These are phyloP conservation scores for Raphanus sativus DNA, from an alignment of 345 rosid species.

Conservation along the genomic window DNA sequence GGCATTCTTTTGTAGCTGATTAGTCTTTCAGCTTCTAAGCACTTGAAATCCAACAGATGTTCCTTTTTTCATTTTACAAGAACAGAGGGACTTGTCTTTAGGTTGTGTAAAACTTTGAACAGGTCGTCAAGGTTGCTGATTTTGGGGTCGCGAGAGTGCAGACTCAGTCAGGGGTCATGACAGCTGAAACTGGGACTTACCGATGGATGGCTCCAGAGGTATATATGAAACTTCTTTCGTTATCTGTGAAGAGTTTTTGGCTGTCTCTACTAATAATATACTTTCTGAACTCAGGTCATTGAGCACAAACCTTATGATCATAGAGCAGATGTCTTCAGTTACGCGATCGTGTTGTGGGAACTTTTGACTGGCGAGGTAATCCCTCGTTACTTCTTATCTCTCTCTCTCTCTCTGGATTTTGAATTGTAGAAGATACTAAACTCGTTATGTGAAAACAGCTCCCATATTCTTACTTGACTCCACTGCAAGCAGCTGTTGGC, in stretches of 20 bases:
- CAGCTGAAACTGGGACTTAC: constrained; percentile 98
- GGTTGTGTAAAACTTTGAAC: constrained; percentile 16
- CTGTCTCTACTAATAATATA: not conserved
- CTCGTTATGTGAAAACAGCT: constrained; percentile 46
- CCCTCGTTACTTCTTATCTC: not conserved
- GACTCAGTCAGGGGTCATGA: constrained; percentile 89
- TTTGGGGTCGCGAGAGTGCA: constrained; percentile 98
- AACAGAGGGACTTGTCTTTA: not conserved
- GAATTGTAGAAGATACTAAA: not conserved
- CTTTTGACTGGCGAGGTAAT: constrained; percentile 91
- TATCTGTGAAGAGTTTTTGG: not conserved
- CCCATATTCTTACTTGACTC: constrained; percentile 73
- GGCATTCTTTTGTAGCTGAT: too few relatives aligned
- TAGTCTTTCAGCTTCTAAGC: too few relatives aligned
- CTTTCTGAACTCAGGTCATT: constrained; percentile 68
- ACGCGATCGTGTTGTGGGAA: constrained; percentile 87
- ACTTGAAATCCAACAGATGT: not conserved
- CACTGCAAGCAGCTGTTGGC: constrained; percentile 90
- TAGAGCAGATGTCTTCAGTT: constrained; percentile 92
- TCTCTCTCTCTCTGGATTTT: constrained; percentile 6
- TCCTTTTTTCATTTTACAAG: not conserved
- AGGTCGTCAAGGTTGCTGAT: constrained; percentile 98
- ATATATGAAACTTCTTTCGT: not conserved
- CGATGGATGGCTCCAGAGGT: constrained; percentile 99
- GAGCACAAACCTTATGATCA: constrained; percentile 90